Evolutionary conservation across 345 rosid species (phyloP).

Genomic region (Sonneratia caseolaris): DNA sequence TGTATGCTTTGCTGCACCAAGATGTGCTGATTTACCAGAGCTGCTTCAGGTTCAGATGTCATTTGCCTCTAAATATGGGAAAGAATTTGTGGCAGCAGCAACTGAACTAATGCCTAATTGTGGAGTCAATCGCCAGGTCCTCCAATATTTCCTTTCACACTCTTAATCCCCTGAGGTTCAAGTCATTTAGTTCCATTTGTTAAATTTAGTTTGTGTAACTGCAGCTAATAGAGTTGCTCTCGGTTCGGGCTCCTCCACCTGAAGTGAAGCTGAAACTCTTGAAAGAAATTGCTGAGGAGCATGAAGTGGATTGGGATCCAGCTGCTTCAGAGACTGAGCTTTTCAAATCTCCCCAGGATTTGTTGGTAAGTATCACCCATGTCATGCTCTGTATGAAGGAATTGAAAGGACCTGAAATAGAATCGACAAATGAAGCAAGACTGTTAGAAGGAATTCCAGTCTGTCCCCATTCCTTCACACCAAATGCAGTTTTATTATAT

Average conservation of each 20-base stretch:
- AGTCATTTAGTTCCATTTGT: not conserved
- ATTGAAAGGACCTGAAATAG: not conserved
- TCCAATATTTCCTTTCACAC: slow-evolving; percentile 1
- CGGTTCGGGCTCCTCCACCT: slow-evolving; percentile 78
- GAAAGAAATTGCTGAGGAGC: slow-evolving; percentile 94
- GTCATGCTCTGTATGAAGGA: slow-evolving; percentile 4
- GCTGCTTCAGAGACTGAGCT: slow-evolving; percentile 73
- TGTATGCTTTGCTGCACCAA: slow-evolving; percentile 92
- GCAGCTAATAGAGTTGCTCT: slow-evolving; percentile 83
- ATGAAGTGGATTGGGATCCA: slow-evolving; percentile 90
- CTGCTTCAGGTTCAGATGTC: slow-evolving; percentile 82
- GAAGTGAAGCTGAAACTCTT: slow-evolving; percentile 74
- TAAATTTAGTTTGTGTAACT: slow-evolving; percentile 4
- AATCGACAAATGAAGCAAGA: not conserved
- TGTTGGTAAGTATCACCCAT: slow-evolving; percentile 45
- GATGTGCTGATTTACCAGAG: slow-evolving; percentile 93
- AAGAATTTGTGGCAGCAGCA: slow-evolving; percentile 84
- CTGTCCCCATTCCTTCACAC: not conserved
- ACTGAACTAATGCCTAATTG: slow-evolving; percentile 89
- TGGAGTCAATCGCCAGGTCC: slow-evolving; percentile 96
- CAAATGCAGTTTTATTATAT: not conserved
- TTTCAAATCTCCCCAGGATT: slow-evolving; percentile 75
- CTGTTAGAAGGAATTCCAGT: not conserved
- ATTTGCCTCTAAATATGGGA: slow-evolving; percentile 77
- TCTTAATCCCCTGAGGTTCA: slow-evolving; percentile 3